Conservation (phyloP, 306 rosid species). For the Clitoria ternatea region DNA sequence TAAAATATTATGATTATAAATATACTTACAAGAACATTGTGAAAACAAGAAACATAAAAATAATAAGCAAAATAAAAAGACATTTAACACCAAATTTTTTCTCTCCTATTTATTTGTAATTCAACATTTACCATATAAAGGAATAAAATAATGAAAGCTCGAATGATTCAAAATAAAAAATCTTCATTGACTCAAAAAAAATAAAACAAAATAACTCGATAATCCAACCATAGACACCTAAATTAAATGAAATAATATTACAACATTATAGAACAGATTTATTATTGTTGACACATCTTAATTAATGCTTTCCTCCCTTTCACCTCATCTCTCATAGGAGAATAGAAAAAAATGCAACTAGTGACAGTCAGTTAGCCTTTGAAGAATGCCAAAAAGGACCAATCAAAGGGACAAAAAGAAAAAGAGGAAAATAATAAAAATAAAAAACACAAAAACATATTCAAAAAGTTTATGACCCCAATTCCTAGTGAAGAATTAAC, state of each 20-base stretch:
- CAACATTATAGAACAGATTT: background rate
- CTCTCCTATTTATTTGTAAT: too few species aligned
- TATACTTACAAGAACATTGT: too few species aligned
- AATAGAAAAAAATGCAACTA: background rate
- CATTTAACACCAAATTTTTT: too few species aligned
- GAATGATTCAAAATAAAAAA: too few species aligned
- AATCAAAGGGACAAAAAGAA: background rate
- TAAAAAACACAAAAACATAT: background rate
- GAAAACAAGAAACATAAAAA: too few species aligned
- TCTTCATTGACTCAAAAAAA: too few species aligned
- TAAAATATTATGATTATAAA: too few species aligned
- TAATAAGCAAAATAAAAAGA: too few species aligned
- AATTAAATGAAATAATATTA: background rate
- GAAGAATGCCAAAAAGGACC: background rate
- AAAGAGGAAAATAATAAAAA: background rate
- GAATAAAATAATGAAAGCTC: too few species aligned
- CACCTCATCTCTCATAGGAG: background rate
- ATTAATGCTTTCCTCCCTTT: background rate
- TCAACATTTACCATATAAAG: too few species aligned
- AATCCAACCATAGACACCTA: background rate
- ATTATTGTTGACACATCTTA: background rate
- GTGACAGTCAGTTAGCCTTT: background rate
- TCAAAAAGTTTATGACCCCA: background rate
- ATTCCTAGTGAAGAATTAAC: conserved; percentile 1
- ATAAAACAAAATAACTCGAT: background rate